Evolutionary conservation across 2,329 filamentous ascomycete genomes (phyloP).

Genomic region (Hansfordia pulvinata): DNA sequence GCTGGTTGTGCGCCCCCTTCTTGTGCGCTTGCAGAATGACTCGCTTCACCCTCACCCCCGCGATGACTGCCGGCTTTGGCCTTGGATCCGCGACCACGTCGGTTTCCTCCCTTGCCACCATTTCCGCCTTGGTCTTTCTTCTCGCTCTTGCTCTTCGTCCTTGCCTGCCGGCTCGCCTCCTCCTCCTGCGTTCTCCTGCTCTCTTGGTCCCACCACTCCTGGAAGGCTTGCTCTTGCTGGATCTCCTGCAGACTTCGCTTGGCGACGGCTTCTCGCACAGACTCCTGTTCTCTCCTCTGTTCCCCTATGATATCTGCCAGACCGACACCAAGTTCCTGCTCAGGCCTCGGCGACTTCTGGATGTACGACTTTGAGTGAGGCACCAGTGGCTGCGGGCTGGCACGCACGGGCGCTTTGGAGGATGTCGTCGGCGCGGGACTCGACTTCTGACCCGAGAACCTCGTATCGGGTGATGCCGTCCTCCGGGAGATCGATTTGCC

Average conservation of each 20-base stretch:
- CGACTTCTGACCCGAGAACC: constrained; percentile 43
- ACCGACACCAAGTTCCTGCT: constrained; percentile 54
- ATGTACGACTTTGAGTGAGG: constrained; percentile 51
- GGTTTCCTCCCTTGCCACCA: constrained; percentile 4
- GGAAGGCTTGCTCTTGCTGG: constrained; percentile 91
- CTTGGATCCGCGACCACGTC: constrained; percentile 2
- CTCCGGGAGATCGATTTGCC: constrained; percentile 26
- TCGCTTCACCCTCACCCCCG: background rate
- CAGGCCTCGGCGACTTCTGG: constrained; percentile 41
- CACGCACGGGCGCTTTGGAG: constrained; percentile 15
- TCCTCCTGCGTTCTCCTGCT: constrained; percentile 57
- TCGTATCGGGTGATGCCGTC: constrained; percentile 47
- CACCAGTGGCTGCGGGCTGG: constrained; percentile 25
- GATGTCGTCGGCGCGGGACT: constrained; percentile 18
- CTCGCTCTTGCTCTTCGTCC: constrained; percentile 28
- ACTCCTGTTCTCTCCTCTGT: constrained; percentile 73
- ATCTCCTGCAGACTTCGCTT: constrained; percentile 90
- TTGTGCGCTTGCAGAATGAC: background rate
- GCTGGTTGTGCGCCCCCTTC: background rate
- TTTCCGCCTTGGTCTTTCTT: constrained; percentile 9
- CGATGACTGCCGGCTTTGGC: constrained; percentile 1
- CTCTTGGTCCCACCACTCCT: constrained; percentile 92
- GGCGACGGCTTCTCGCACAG: constrained; percentile 68
- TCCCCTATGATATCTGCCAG: constrained; percentile 83
- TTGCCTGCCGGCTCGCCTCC: constrained; percentile 27